A percentile compares a stretch with the other conserved stretches of the same genome.
These are phyloP conservation scores for Globisporangium nodosum DNA, from an alignment of 352 stramenopile species.

Conservation along the genomic window DNA sequence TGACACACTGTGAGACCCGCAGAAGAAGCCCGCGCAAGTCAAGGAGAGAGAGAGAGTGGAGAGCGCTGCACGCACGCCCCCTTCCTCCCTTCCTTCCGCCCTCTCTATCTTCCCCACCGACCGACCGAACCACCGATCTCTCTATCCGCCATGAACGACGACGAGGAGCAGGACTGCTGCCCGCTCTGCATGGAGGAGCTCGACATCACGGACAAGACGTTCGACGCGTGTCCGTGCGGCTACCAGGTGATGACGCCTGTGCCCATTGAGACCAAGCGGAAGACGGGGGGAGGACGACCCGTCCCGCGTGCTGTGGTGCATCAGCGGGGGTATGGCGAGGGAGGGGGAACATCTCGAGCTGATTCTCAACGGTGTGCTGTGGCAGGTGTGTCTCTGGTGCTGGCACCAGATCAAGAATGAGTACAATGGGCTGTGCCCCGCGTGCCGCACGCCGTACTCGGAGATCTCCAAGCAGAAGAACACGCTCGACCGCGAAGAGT, in stretches of 20 bases:
- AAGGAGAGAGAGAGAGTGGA: not conserved
- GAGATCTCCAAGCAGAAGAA: constrained; percentile 88
- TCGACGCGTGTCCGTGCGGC: constrained; percentile 98
- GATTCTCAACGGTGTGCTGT: too few species aligned
- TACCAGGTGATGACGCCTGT: constrained; percentile 81
- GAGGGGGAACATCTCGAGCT: too few species aligned
- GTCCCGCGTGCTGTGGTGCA: too few species aligned
- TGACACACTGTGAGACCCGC: not conserved
- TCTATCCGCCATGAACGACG: constrained; percentile 41
- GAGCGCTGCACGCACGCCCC: not conserved
- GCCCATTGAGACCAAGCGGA: not conserved
- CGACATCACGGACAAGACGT: constrained; percentile 97
- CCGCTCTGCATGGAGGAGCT: constrained; percentile 98
- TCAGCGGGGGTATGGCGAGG: too few species aligned
- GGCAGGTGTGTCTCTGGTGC: constrained; percentile 98
- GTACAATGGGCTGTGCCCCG: constrained; percentile 96
- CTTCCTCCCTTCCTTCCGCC: not conserved
- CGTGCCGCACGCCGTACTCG: constrained; percentile 96
- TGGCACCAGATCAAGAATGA: constrained; percentile 99
- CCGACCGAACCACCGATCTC: not conserved
- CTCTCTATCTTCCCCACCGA: too few species aligned
- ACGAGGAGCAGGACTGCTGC: constrained; percentile 91
- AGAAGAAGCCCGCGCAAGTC: constrained; percentile 1
- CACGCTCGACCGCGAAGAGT: constrained; percentile 95
- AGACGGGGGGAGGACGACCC: not conserved